These are phyloP conservation scores for Tuber melanosporum DNA, from an alignment of 495 filamentous ascomycete genomes.

Conservation along the genomic window DNA sequence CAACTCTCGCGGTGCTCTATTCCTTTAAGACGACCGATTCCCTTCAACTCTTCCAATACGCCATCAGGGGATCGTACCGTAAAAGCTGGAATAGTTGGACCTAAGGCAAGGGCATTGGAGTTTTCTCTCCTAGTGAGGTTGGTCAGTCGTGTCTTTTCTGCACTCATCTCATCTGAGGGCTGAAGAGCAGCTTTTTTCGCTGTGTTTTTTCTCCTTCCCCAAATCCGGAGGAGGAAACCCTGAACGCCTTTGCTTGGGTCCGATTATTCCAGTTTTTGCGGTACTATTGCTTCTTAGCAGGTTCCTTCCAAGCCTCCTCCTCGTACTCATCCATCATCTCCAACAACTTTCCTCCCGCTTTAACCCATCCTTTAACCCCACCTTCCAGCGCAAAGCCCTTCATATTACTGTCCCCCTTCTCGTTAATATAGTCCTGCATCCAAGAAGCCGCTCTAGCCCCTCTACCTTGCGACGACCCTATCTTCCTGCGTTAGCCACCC, in stretches of 20 bases:
- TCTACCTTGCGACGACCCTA: slow-evolving; percentile 59
- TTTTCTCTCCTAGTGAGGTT: too few species aligned
- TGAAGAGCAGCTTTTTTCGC: too few species aligned
- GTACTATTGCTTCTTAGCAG: neutral
- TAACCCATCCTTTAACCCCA: slow-evolving; percentile 62
- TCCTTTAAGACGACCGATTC: neutral
- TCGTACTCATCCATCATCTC: slow-evolving; percentile 57
- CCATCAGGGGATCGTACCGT: neutral
- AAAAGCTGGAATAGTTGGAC: too few species aligned
- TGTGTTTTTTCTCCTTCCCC: too few species aligned
- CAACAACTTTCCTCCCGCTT: slow-evolving; percentile 52
- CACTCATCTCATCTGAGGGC: too few species aligned
- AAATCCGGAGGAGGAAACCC: too few species aligned
- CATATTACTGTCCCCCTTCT: slow-evolving; percentile 46
- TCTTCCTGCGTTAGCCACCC: neutral
- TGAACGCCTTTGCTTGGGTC: too few species aligned
- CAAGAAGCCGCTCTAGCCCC: slow-evolving; percentile 58
- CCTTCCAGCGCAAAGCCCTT: slow-evolving; percentile 54
- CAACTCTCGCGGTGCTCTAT: neutral
- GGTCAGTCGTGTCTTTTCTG: too few species aligned
- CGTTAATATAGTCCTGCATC: slow-evolving; percentile 58
- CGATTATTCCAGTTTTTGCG: too few species aligned
- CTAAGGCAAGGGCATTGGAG: too few species aligned
- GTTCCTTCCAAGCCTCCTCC: slow-evolving; percentile 47
- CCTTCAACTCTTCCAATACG: neutral